Percentiles rank a stretch among this genome's conserved stretches.
Evolutionary conservation across 345 rosid genomes (phyloP).

Genomic region (Brassica napus): DNA sequence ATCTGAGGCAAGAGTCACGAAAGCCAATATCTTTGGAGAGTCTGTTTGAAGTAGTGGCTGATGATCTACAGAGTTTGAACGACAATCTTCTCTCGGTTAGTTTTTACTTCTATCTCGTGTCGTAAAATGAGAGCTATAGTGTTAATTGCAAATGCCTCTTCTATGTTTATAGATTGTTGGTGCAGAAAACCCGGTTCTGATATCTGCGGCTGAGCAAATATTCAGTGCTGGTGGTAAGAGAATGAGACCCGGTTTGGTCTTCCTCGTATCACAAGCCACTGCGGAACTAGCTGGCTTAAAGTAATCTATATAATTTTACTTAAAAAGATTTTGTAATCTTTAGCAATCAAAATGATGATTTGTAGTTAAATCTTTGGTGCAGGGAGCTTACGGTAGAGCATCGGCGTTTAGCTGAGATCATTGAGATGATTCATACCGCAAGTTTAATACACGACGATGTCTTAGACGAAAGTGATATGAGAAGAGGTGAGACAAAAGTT

Average conservation of each 20-base stretch:
- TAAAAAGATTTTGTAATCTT: not conserved
- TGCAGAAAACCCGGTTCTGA: constrained; percentile 90
- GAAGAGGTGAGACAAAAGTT: constrained; percentile 68
- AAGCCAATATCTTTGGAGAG: constrained; percentile 55
- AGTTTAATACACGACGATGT: constrained; percentile 98
- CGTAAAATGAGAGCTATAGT: not conserved
- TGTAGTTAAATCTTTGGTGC: constrained; percentile 25
- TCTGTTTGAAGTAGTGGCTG: constrained; percentile 79
- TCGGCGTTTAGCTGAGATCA: constrained; percentile 91
- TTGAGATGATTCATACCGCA: constrained; percentile 98
- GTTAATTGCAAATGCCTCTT: constrained; percentile 31
- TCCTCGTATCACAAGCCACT: constrained; percentile 91
- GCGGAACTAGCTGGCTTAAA: constrained; percentile 73
- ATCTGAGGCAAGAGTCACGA: constrained; percentile 56
- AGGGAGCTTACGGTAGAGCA: constrained; percentile 84
- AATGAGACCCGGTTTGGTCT: constrained; percentile 94
- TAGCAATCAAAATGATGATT: constrained; percentile 9
- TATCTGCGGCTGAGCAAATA: constrained; percentile 96
- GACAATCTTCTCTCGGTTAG: constrained; percentile 89
- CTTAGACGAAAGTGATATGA: constrained; percentile 83
- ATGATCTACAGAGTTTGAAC: constrained; percentile 76
- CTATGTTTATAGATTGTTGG: constrained; percentile 76
- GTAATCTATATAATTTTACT: constrained; percentile 39
- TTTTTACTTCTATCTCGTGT: not conserved
- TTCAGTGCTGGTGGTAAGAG: constrained; percentile 99